Base-by-base conservation (phyloP, 2,329 filamentous ascomycete species). In the Xenoacremonium recifei region DNA sequence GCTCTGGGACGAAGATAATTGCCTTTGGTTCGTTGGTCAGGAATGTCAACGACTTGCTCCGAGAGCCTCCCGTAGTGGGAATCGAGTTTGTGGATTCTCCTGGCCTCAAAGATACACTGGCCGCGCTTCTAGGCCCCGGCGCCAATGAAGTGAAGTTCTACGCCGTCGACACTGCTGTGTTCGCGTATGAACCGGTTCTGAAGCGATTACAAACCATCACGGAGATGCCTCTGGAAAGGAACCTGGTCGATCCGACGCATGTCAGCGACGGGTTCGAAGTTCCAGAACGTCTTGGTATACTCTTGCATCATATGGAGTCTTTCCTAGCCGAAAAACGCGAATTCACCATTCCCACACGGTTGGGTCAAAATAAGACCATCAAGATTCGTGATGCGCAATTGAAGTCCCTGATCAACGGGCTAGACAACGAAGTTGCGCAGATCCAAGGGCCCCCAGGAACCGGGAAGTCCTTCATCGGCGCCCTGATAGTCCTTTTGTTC, bases 381-480 rank as follows among this genome's bases (percentile, higher is more conserved):
- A 9, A 13, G 0, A 33, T 64, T 1, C 19, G 45, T 4, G 54
- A 47, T 4, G 62, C 82, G 0, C 85, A 89, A 50, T 63, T 72
- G 0, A 51, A 66, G 1, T 82, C 84, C 2, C 57, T 89, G 1
- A 46, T 79, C 3, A 60, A 71, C 13, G 77, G 79, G 0, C 51
- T 90, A 0, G 65, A 58, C 0, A 73, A 73, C 6, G 61, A 64
- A 1, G 60, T 89, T 0, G 80, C 77, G 35, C 59, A 84, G 0
- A 85, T 90, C 2, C 85, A 89, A 66, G 86, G 86, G 0, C 87
- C 87, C 2, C 87, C 86, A 50, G 85, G 84, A 0, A 90, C 85
- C 0, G 87, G 87, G 1, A 91, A 91, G 50, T 88, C 84, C 0
- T 87, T 87, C 47, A 75, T 88, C 3, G 87, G 87, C 0, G 80